phyloP scores from a whole-genome alignment of 139 green algal species.

The Pleodorina starrii region DNA sequence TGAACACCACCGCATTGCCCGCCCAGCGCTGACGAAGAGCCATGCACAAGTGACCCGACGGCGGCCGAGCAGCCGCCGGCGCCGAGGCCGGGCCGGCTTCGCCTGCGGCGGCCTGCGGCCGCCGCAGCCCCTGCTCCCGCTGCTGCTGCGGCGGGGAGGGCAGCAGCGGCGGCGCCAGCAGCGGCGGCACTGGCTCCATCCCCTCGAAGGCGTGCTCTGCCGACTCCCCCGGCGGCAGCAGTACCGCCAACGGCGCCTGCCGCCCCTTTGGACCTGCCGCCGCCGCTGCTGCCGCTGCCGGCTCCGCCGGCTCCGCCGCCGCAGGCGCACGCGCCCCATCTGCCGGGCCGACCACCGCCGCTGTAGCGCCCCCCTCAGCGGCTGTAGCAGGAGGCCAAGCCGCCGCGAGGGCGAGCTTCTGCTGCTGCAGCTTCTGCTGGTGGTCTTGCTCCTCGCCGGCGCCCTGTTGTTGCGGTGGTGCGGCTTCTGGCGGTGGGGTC shows the following conservation, averaged over 20 bases:
- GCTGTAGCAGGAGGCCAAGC: not conserved
- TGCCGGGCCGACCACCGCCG: not conserved
- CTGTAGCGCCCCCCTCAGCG: not conserved
- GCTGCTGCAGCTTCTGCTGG: too few relatives aligned
- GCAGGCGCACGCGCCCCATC: not conserved
- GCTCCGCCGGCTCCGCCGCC: not conserved
- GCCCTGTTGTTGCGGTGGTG: too few relatives aligned
- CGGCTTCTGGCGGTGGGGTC: too few relatives aligned
- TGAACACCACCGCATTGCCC: slow-evolving; percentile 28
- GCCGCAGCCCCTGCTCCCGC: not conserved
- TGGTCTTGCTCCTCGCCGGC: too few relatives aligned
- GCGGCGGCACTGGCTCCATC: not conserved
- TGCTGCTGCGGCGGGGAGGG: not conserved
- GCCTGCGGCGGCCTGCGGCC: slow-evolving; percentile 19
- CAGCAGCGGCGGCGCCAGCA: not conserved
- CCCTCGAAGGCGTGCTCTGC: not conserved
- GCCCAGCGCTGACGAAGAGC: slow-evolving; percentile 3
- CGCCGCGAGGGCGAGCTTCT: too few relatives aligned
- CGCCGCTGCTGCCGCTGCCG: not conserved
- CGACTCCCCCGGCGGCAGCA: not conserved
- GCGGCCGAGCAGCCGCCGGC: not conserved
- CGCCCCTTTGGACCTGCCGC: not conserved
- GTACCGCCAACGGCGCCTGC: not conserved
- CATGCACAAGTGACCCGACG: slow-evolving; percentile 26
- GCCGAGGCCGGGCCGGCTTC: too few relatives aligned